Evolutionary conservation across 208 protist genomes (phyloP), one percentile per base, ranked within the genome.

Genomic region (Leishmania mexicana): DNA sequence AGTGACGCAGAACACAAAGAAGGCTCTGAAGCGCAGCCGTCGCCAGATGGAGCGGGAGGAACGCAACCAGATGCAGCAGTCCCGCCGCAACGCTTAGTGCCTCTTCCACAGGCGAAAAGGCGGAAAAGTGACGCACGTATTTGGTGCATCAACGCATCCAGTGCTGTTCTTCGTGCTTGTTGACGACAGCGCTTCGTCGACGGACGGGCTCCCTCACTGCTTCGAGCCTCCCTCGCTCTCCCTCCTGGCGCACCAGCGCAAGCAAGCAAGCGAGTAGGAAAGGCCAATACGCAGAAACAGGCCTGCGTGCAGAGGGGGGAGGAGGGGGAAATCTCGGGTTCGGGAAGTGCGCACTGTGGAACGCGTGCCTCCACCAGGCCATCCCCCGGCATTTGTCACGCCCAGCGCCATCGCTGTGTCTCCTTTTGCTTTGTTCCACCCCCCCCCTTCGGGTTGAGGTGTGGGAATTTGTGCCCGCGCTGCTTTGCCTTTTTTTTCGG

Each of bases 41-140:
- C 87, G 85, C 4, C 77, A 86, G 65, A 90, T 90, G 85, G 80
- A 83, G 45, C 58, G 67, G 78, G 83, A 81, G 76, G 83, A 81
- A 31, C 78, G 75, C 45, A 85, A 85, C 72, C 75, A 62, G 45
- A 73, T 28, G 49, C 65, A 42, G n/a, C 28, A 64, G 60, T 62
- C 54, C 70, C 60, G 80, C 53, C 68, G 76, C 38, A 47, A 45
- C 24, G 81, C 58, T 4, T 71, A 72, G 78, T 38, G 21, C 19
- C 19, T 11, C 47, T 31, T 35, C 24, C 45, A 74, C 70, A 24
- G 21, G 4, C 45, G 4, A 47, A 35, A 47, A 6, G 3, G 24
- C 1, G 47, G 47, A 38, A 51, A 38, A 74, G 68, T 51, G 68
- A 15, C 35, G 31, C 28, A 42, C 31, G 62, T 28, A 40, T 68